A percentile compares a stretch with the other conserved stretches of the same genome.
phyloP scores from a whole-genome alignment of 169 alveolate genomes.

The Cryptosporidium sp. region DNA sequence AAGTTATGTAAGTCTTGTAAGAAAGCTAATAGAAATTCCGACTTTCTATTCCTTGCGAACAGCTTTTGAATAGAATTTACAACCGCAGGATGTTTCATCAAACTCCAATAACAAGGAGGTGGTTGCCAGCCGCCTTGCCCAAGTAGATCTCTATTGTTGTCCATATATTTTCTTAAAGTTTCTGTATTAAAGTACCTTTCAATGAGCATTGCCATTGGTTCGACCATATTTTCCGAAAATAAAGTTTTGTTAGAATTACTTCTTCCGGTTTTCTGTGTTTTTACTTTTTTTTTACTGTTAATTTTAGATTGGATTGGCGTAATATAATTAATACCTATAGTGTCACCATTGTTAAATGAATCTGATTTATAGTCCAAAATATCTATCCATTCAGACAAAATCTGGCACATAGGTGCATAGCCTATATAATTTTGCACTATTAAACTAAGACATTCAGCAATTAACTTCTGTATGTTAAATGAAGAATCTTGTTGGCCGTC shows the following conservation, averaged over 20 bases:
- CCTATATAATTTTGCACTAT: slow-evolving; percentile 50
- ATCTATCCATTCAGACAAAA: slow-evolving; percentile 61
- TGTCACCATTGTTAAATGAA: neutral
- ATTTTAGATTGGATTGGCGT: neutral
- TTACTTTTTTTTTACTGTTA: slow-evolving; percentile 17
- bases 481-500: neutral
- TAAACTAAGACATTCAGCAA: slow-evolving; percentile 41
- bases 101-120: slow-evolving; percentile 87
- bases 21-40: slow-evolving; percentile 86
- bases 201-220: slow-evolving; percentile 83
- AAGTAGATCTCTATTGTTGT: slow-evolving; percentile 84
- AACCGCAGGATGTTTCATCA: slow-evolving; percentile 83
- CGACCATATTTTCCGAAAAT: slow-evolving; percentile 70
- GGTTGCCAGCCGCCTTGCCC: slow-evolving; percentile 88
- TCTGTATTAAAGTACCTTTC: slow-evolving; percentile 86
- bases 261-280: slow-evolving; percentile 18
- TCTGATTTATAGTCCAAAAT: slow-evolving; percentile 30
- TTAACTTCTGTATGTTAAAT: neutral
- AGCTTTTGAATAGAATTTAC: slow-evolving; percentile 86
- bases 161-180: slow-evolving; percentile 85
- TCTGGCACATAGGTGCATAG: slow-evolving; percentile 66
- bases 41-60: slow-evolving; percentile 84
- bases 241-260: neutral
- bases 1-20: slow-evolving; percentile 86
- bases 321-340: neutral